Conservation (phyloP, 2,329 filamentous ascomycete genomes). For the Fusarium humuli region DNA sequence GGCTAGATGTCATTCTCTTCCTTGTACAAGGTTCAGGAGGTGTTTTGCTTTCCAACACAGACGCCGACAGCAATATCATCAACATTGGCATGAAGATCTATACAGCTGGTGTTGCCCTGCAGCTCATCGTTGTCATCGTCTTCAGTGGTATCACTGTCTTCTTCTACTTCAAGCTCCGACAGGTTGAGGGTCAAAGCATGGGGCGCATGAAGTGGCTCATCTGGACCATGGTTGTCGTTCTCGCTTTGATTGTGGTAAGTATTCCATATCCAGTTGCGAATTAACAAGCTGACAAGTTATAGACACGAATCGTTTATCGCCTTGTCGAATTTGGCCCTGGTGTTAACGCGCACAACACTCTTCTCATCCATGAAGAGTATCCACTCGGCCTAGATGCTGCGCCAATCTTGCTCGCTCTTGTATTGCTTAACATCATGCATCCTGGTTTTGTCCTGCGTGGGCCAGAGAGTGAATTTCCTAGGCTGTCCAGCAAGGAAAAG, state of each 20-base stretch:
- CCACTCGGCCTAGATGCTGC: slow-evolving; percentile 63
- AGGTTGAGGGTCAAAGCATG: slow-evolving; percentile 41
- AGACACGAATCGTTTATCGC: slow-evolving; percentile 70
- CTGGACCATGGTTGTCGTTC: slow-evolving; percentile 50
- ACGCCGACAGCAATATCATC: slow-evolving; percentile 41
- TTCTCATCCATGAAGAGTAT: slow-evolving; percentile 64
- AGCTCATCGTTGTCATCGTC: slow-evolving; percentile 54
- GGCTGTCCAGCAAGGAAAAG: slow-evolving; percentile 56
- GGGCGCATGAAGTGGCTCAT: slow-evolving; percentile 51
- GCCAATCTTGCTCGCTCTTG: slow-evolving; percentile 64
- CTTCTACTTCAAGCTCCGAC: slow-evolving; percentile 50
- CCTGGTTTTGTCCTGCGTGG: slow-evolving; percentile 61
- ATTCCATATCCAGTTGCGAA: neutral
- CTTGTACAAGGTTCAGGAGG: slow-evolving; percentile 58
- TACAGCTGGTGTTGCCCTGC: slow-evolving; percentile 53
- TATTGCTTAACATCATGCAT: slow-evolving; percentile 58
- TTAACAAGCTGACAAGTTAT: slow-evolving; percentile 11
- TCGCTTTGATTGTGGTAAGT: slow-evolving; percentile 54
- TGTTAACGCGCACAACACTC: slow-evolving; percentile 55
- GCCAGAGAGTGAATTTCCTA: slow-evolving; percentile 59
- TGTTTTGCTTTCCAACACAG: slow-evolving; percentile 49
- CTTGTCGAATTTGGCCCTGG: slow-evolving; percentile 66
- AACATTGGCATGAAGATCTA: slow-evolving; percentile 55
- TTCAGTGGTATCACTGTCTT: slow-evolving; percentile 52
- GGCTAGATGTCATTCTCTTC: slow-evolving; percentile 61